Evolutionary conservation across 495 filamentous ascomycete genomes (phyloP).

Genomic region (Trichocladium antarcticum): DNA sequence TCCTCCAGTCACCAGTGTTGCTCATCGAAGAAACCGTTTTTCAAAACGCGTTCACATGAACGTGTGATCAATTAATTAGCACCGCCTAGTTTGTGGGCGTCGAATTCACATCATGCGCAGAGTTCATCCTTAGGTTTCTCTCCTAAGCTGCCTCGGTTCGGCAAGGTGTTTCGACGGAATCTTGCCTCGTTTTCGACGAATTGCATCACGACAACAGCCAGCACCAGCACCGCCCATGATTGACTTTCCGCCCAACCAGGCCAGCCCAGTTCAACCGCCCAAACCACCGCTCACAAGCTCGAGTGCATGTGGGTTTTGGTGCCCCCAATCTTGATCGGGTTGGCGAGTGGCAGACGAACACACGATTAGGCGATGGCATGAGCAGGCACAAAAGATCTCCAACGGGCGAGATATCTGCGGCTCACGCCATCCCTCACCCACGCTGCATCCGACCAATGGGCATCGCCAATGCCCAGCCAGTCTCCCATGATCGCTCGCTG

Average conservation of each 20-base stretch:
- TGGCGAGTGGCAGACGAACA: slow-evolving; percentile 24
- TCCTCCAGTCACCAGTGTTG: neutral
- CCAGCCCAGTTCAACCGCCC: slow-evolving; percentile 11
- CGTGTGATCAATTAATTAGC: no score
- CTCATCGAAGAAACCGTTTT: no score
- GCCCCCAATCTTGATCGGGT: slow-evolving; percentile 3
- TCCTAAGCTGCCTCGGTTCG: neutral
- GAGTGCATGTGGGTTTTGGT: slow-evolving; percentile 11
- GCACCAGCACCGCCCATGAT: neutral
- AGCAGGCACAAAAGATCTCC: slow-evolving; percentile 10
- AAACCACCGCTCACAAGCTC: neutral
- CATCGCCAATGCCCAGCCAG: slow-evolving; percentile 3
- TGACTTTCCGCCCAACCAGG: slow-evolving; percentile 20
- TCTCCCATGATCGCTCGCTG: slow-evolving; percentile 2
- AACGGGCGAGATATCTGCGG: slow-evolving; percentile 8
- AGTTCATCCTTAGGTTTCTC: neutral
- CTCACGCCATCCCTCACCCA: slow-evolving; percentile 8
- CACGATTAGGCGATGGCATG: slow-evolving; percentile 24
- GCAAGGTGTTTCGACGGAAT: neutral
- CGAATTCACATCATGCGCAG: neutral
- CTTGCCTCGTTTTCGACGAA: slow-evolving; percentile 12
- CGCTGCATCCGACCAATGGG: no score
- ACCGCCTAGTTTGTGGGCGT: neutral
- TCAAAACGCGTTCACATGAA: no score
- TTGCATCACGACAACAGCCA: slow-evolving; percentile 19